Percentiles rank a stretch among this genome's conserved stretches.
phyloP scores from a whole-genome alignment of 2,329 filamentous ascomycete genomes.

The Macroventuria anomochaeta region DNA sequence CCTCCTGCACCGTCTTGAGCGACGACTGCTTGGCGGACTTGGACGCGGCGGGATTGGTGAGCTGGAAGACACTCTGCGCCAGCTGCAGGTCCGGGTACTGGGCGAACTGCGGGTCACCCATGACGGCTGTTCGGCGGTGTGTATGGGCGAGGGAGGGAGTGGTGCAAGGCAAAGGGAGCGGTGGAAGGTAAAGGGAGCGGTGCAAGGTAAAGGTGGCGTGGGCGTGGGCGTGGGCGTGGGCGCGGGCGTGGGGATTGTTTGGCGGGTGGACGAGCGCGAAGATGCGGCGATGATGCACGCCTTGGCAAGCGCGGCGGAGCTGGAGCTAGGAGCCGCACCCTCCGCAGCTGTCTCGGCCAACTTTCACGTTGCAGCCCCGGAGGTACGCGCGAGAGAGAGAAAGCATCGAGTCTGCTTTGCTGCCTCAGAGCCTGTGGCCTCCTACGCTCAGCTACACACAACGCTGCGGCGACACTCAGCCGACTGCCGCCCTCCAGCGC shows the following conservation, averaged over 20 bases:
- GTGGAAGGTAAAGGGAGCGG: not conserved
- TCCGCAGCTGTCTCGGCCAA: no score
- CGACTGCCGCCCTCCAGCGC: no score
- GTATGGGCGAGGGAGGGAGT: slow-evolving; percentile 17
- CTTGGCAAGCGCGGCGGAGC: slow-evolving; percentile 1
- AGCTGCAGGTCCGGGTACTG: slow-evolving; percentile 83
- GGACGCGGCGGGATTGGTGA: slow-evolving; percentile 79
- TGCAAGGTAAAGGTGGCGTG: slow-evolving; percentile 10
- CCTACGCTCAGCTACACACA: no score
- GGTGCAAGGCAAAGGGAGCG: not conserved
- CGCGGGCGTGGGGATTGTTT: not conserved
- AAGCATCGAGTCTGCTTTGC: no score
- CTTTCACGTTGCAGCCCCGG: no score
- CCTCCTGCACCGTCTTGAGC: slow-evolving; percentile 78
- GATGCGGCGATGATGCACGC: not conserved
- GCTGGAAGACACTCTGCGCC: slow-evolving; percentile 83
- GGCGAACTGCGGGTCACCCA: slow-evolving; percentile 84
- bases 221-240: slow-evolving; percentile 11
- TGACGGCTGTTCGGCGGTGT: slow-evolving; percentile 39
- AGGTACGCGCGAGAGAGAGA: no score
- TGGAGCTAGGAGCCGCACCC: not conserved
- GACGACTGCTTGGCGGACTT: slow-evolving; percentile 72
- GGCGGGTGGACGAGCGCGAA: no score
- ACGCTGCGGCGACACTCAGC: no score
- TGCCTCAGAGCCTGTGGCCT: no score